These are phyloP conservation scores for Hirsutella minnesotensis DNA, from an alignment of 2,329 filamentous ascomycete species.

Conservation along the genomic window DNA sequence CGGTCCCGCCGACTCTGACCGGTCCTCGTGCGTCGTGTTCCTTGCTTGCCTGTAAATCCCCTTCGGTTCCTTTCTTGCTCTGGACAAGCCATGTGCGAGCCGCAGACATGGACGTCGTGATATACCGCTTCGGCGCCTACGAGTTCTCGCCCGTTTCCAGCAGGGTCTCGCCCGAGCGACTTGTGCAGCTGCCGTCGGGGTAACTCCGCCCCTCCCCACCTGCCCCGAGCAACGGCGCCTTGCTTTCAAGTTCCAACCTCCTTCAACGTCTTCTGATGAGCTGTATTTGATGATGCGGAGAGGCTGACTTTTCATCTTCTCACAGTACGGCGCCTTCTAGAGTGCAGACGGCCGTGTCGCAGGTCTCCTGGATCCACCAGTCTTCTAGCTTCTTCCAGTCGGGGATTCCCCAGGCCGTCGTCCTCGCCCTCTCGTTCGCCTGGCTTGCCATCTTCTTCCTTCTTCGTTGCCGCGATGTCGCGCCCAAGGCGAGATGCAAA, in stretches of 20 bases:
- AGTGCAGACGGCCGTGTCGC: conserved; percentile 2
- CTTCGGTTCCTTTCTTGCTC: too few species aligned
- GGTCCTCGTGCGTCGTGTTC: too few species aligned
- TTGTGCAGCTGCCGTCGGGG: background rate
- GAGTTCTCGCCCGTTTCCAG: conserved; percentile 17
- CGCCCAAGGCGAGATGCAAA: conserved; percentile 14
- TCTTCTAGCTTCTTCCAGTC: conserved; percentile 26
- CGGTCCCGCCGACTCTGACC: too few species aligned
- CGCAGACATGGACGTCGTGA: conserved; percentile 16
- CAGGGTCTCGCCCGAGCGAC: background rate
- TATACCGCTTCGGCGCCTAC: conserved; percentile 17
- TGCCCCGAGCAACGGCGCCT: too few species aligned
- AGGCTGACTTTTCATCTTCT: too few species aligned
- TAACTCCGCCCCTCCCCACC: too few species aligned
- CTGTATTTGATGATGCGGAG: too few species aligned
- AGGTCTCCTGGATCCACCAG: conserved; percentile 25
- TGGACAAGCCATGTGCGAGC: too few species aligned
- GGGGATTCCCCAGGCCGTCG: conserved; percentile 25
- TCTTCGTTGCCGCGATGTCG: conserved; percentile 15
- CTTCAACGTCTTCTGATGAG: too few species aligned
- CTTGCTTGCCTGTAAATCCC: too few species aligned
- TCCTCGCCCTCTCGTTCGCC: conserved; percentile 24
- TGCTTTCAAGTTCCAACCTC: too few species aligned
- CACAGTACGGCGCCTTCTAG: background rate
- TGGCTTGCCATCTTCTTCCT: conserved; percentile 22